Conservation (phyloP, 2,329 filamentous ascomycete genomes). For the Pestalotiopsis sp. region DNA sequence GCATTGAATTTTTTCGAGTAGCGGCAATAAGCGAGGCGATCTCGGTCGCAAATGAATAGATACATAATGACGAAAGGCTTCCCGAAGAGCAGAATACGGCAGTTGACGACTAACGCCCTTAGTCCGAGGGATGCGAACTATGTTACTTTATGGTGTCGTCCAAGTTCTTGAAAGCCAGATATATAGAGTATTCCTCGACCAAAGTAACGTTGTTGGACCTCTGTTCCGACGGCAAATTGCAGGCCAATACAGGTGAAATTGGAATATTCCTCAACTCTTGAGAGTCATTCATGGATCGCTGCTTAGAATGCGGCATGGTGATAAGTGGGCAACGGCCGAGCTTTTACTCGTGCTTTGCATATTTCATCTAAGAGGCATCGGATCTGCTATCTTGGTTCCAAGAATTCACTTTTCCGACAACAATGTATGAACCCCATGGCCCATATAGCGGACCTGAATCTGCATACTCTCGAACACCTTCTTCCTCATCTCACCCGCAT, state of each 20-base stretch:
- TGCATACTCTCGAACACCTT: constrained; percentile 75
- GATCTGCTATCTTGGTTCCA: not conserved
- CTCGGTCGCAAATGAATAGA: not conserved
- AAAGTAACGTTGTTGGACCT: no score
- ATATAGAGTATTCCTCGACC: no score
- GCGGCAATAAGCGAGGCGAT: not conserved
- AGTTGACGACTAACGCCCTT: not conserved
- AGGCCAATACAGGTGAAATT: no score
- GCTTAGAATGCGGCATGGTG: no score
- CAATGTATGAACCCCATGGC: constrained; percentile 42
- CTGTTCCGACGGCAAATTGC: no score
- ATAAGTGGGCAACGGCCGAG: no score
- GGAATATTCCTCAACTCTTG: no score
- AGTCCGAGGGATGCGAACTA: no score
- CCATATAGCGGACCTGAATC: constrained; percentile 62
- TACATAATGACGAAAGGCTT: not conserved
- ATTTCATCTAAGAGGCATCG: not conserved
- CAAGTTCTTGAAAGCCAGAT: no score
- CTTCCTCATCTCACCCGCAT: constrained; percentile 52
- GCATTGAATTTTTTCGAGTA: not conserved
- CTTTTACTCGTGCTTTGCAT: not conserved
- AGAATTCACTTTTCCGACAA: constrained; percentile 25
- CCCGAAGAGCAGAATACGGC: not conserved
- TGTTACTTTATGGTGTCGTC: no score
- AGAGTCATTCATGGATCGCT: no score